These are phyloP conservation scores for Sugiyamaella chiloensis DNA, from an alignment of 805 yeast genomes.

Conservation along the genomic window DNA sequence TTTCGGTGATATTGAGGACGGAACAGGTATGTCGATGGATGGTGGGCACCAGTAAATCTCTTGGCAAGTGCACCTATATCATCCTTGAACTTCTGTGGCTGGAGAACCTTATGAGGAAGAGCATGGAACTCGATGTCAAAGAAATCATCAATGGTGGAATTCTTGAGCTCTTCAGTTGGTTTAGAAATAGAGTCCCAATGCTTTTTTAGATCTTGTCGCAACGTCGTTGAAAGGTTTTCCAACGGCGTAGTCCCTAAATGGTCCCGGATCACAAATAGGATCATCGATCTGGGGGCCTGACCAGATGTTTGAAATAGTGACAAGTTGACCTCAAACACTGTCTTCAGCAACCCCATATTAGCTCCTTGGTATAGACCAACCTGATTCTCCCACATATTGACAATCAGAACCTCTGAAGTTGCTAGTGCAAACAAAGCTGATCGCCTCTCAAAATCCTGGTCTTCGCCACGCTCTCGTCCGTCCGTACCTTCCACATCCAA, in stretches of 20 bases:
- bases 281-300: slow-evolving; percentile 39
- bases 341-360: slow-evolving; percentile 89
- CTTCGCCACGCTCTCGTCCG: slow-evolving; percentile 97
- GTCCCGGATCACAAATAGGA: slow-evolving; percentile 86
- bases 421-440: slow-evolving; percentile 93
- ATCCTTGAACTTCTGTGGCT: slow-evolving; percentile 61
- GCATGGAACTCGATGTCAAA: slow-evolving; percentile 83
- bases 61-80: slow-evolving; percentile 66
- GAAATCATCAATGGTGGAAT: slow-evolving; percentile 62
- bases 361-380: slow-evolving; percentile 97
- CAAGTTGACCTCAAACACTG: slow-evolving; percentile 93
- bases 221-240: slow-evolving; percentile 61
- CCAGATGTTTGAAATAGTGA: slow-evolving; percentile 70
- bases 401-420: slow-evolving; percentile 84
- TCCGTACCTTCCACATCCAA: slow-evolving; percentile 99
- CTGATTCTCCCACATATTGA: slow-evolving; percentile 96
- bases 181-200: slow-evolving; percentile 79
- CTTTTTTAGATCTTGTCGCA: slow-evolving; percentile 64
- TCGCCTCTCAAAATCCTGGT: slow-evolving; percentile 95
- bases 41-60: slow-evolving; percentile 42
- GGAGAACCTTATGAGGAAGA: slow-evolving; percentile 80
- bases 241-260: slow-evolving; percentile 85
- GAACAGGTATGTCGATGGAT: slow-evolving; percentile 44
- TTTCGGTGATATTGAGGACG: slow-evolving; percentile 71
- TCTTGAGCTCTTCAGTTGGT: slow-evolving; percentile 55